phyloP scores from a whole-genome alignment of 768 basidiomycete species.

The Lactarius vividus region DNA sequence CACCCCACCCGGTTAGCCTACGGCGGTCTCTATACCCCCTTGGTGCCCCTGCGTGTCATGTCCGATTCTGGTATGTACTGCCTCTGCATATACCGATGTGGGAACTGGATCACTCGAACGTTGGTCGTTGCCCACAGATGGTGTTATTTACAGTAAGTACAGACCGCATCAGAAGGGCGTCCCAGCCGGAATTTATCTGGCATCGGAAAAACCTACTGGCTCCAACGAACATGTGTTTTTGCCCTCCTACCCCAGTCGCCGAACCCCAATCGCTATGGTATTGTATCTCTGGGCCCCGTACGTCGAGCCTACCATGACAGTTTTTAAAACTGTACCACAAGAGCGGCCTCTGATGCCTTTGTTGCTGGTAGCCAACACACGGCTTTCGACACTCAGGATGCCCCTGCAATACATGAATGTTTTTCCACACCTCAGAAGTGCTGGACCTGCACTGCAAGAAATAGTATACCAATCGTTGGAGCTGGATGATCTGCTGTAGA shows the following conservation, averaged over 20 bases:
- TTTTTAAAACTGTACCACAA: too few species aligned
- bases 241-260: not conserved
- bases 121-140: not conserved
- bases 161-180: not conserved
- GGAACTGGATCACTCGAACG: too few species aligned
- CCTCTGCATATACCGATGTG: not conserved
- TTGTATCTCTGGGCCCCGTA: not conserved
- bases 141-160: not conserved
- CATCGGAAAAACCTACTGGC: not conserved
- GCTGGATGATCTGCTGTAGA: too few species aligned
- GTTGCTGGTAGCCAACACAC: too few species aligned
- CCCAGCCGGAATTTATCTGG: not conserved
- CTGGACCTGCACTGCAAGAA: too few species aligned
- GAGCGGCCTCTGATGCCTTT: too few species aligned
- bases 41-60: not conserved
- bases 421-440: too few species aligned
- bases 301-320: too few species aligned
- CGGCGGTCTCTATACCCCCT: not conserved
- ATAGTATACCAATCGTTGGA: too few species aligned
- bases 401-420: too few species aligned
- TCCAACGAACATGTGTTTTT: not conserved
- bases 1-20: not conserved
- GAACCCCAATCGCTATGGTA: too few species aligned
- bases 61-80: not conserved
- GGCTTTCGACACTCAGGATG: too few species aligned